Evolutionary conservation across 371 early-diverging fungal genomes (phyloP).

Genomic region (Blyttiomyces sp.): DNA sequence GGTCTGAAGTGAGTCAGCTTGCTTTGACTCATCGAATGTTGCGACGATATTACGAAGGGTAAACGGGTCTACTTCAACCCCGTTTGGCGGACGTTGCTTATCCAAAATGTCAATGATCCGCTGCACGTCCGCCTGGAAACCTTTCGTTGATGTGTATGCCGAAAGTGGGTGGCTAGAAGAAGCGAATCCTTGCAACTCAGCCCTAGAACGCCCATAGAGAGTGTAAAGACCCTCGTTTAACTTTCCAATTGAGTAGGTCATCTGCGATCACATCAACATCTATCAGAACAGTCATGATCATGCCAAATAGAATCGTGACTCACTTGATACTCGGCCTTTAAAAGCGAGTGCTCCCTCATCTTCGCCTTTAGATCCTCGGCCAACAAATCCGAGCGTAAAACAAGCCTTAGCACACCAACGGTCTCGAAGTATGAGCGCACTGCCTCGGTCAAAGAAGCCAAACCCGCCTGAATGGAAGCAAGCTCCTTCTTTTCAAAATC

Average conservation of each 20-base stretch:
- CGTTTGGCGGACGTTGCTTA: conserved; percentile 17
- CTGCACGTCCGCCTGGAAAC: conserved; percentile 20
- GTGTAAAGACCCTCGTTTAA: conserved; percentile 31
- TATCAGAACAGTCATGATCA: no score
- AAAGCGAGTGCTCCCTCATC: conserved; percentile 25
- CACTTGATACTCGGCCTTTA: conserved; percentile 34
- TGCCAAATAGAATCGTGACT: no score
- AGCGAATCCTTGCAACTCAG: conserved; percentile 16
- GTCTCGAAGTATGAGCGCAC: conserved; percentile 23
- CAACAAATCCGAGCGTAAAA: conserved; percentile 28
- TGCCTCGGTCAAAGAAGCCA: conserved; percentile 18
- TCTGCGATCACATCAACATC: conserved; percentile 18
- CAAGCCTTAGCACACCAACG: conserved; percentile 25
- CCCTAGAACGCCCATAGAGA: conserved; percentile 25
- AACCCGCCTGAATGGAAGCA: conserved; percentile 14
- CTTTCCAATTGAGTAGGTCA: conserved; percentile 37
- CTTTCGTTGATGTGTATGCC: conserved; percentile 17
- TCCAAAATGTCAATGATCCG: conserved; percentile 24
- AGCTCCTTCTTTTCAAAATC: conserved; percentile 33
- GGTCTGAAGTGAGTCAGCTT: conserved; percentile 27
- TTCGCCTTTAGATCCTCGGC: conserved; percentile 20
- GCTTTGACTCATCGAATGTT: conserved; percentile 31
- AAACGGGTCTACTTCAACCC: conserved; percentile 31
- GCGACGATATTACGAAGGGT: conserved; percentile 32
- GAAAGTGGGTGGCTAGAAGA: conserved; percentile 17